Evolutionary conservation across 768 basidiomycete genomes (phyloP).

Genomic region (Lyophyllum semitale): DNA sequence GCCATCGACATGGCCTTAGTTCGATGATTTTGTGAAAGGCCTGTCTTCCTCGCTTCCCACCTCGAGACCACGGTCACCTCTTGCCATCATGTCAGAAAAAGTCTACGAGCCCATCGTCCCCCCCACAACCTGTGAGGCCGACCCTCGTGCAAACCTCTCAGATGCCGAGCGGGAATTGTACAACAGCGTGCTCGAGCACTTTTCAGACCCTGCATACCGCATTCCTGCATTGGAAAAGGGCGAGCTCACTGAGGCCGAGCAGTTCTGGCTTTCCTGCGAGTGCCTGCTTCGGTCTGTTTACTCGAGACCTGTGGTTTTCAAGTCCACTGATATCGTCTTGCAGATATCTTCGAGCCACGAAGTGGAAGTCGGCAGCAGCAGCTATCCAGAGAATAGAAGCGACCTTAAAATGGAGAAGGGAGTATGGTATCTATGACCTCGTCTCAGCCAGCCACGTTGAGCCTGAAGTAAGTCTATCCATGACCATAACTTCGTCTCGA

Average conservation of each 20-base stretch:
- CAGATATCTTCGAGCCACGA: slow-evolving; percentile 77
- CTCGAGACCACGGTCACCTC: slow-evolving; percentile 1
- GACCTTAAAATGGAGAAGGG: slow-evolving; percentile 79
- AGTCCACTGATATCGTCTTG: not conserved
- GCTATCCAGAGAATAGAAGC: slow-evolving; percentile 69
- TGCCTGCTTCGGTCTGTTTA: slow-evolving; percentile 63
- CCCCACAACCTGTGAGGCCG: slow-evolving; percentile 24
- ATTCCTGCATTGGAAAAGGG: slow-evolving; percentile 51
- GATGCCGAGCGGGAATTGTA: slow-evolving; percentile 50
- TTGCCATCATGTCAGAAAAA: slow-evolving; percentile 21
- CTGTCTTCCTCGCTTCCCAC: not conserved
- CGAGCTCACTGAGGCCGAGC: slow-evolving; percentile 62
- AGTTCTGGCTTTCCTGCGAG: slow-evolving; percentile 81
- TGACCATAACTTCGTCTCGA: slow-evolving; percentile 1
- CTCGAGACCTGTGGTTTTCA: not conserved
- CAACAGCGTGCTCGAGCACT: slow-evolving; percentile 59
- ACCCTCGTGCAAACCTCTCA: slow-evolving; percentile 39
- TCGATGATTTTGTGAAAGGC: not conserved
- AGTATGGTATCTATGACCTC: slow-evolving; percentile 69
- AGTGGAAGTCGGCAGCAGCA: slow-evolving; percentile 62
- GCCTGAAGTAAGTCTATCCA: slow-evolving; percentile 58
- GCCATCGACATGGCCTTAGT: not conserved
- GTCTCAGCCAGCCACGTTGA: slow-evolving; percentile 67
- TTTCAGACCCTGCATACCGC: slow-evolving; percentile 50
- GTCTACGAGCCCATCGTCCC: slow-evolving; percentile 37